Evolutionary conservation across 257 asterid species (phyloP).

Genomic region (Nicotiana noctiflora): DNA sequence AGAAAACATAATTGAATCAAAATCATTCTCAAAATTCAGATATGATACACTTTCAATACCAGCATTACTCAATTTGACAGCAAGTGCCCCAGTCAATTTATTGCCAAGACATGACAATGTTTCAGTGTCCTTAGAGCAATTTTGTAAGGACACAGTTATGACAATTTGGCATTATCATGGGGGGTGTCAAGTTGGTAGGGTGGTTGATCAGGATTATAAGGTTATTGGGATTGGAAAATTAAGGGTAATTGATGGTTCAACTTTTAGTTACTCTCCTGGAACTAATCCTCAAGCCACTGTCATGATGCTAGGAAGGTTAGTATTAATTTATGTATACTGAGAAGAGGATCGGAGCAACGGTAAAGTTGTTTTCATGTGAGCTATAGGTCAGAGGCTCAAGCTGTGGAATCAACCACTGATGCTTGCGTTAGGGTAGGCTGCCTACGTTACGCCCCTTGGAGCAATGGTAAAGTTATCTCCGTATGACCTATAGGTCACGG

Average conservation of each 20-base stretch:
- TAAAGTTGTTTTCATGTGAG: neutral
- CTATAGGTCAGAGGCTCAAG: neutral
- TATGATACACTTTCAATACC: constrained; percentile 36
- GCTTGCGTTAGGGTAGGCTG: neutral
- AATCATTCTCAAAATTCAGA: constrained; percentile 43
- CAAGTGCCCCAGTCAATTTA: constrained; percentile 50
- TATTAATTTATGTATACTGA: too few species aligned
- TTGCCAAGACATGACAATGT: constrained; percentile 56
- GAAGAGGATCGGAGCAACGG: neutral
- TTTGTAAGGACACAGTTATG: constrained; percentile 79
- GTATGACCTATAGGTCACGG: too few species aligned
- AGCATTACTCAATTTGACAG: constrained; percentile 63
- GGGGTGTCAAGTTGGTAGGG: constrained; percentile 64
- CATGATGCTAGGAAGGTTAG: constrained; percentile 89
- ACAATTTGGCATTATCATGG: constrained; percentile 97
- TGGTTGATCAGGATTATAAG: constrained; percentile 49
- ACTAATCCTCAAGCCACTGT: constrained; percentile 94
- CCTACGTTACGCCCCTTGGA: too few species aligned
- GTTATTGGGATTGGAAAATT: constrained; percentile 53
- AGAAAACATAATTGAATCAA: constrained; percentile 57
- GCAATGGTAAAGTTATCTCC: too few species aligned
- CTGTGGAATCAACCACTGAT: neutral
- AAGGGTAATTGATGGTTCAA: constrained; percentile 81
- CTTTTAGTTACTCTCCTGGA: constrained; percentile 67
- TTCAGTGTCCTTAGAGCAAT: constrained; percentile 65